Evolutionary conservation across 805 yeast species (phyloP), one percentile per base, ranked within the genome.

Genomic region (Wickerhamomyces queroliae): DNA sequence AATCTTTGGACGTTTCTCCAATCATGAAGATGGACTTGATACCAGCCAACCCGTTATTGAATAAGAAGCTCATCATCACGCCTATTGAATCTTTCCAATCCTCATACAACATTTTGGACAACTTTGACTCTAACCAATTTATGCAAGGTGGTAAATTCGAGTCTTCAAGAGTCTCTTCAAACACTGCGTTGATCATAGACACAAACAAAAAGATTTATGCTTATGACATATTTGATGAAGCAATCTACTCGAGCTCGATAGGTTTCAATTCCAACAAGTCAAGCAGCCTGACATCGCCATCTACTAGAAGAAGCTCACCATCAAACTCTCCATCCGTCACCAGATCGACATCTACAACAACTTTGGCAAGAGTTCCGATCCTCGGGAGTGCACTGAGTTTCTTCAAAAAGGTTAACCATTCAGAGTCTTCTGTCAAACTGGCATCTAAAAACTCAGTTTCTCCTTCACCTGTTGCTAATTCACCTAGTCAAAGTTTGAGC

Each of bases 161-260:
- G 7, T 18, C 22, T n/a, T 30, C 22, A 30, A 30, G 33, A 30
- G 19, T n/a, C 13, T 35, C 42, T 3, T 42, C 56, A 3, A 43
- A 46, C 3, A 32, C 55, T 7, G 46, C 47, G 2, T 11, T 47
- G 20, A 19, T 45, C 13, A 16, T 47, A 8, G 46, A 49, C 2
- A 35, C 52, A 2, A 45, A 29, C 30, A 48, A 46, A 30, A 72
- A 74, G 46, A 68, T 76, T 1, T 80, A 76, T 54, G 73, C 84
- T 0, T 80, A 69, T 55, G 87, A 80, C 46, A 69, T 80, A 3
- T 68, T 80, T 37, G 87, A 80, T 55, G 87, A 80, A 49, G 80
- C 83, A 1, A 68, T 77, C 24, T 80, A 79, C 55, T 46, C 56
- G 2, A 44, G 50, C 7, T 47, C 55, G 5, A 22, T 40, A 24